Percentiles rank a stretch among this genome's conserved stretches.
These are phyloP conservation scores for Scutellaria baicalensis DNA, from an alignment of 257 asterid species.

Conservation along the genomic window DNA sequence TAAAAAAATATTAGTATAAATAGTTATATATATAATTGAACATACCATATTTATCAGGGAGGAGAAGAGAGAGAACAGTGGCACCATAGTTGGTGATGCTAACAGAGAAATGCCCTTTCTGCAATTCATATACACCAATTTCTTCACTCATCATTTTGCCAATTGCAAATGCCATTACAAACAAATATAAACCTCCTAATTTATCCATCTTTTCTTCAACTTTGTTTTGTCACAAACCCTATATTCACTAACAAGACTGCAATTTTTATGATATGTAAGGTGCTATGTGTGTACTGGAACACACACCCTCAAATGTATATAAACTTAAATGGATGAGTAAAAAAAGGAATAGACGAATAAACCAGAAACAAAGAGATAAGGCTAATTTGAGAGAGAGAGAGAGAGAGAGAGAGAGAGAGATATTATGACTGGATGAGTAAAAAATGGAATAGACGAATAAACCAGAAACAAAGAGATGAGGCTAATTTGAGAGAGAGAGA, in stretches of 20 bases:
- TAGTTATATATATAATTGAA: background rate
- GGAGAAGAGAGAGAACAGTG: slow-evolving; percentile 49
- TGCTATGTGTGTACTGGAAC: no score
- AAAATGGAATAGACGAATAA: no score
- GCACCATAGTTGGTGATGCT: slow-evolving; percentile 77
- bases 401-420: no score
- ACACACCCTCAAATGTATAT: no score
- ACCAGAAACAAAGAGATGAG: no score
- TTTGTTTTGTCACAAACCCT: background rate
- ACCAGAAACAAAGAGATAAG: no score
- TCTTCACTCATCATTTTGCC: slow-evolving; percentile 15
- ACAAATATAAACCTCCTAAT: background rate
- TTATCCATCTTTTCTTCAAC: slow-evolving; percentile 22
- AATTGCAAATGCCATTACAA: slow-evolving; percentile 7
- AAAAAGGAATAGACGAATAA: no score
- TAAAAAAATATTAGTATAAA: background rate
- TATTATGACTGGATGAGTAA: no score
- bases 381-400: no score
- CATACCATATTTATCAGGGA: slow-evolving; percentile 63
- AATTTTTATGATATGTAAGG: no score
- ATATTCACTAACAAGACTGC: background rate
- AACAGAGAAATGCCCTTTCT: slow-evolving; percentile 35
- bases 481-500: no score
- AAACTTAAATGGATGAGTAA: no score
- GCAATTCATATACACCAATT: slow-evolving; percentile 41